Evolutionary conservation across 148 eudicot species (phyloP).

Genomic region (Drosera capensis): DNA sequence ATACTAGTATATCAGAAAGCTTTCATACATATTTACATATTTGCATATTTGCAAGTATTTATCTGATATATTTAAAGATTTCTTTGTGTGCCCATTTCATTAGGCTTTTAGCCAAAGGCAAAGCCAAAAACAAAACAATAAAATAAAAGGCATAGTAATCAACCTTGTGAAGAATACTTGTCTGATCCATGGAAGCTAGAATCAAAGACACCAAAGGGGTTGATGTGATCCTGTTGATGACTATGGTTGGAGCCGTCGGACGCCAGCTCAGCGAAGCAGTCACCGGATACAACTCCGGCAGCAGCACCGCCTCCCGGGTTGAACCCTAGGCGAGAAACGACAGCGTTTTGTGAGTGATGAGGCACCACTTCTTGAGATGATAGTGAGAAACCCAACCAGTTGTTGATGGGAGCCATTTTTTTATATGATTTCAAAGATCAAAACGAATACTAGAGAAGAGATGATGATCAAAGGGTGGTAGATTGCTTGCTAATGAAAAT

Average conservation of each 20-base stretch:
- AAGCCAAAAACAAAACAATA: background rate
- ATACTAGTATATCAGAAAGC: background rate
- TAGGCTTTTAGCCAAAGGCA: background rate
- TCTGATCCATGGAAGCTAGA: slow-evolving; percentile 35
- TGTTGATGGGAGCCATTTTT: background rate
- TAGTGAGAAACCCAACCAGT: slow-evolving; percentile 50
- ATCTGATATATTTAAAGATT: background rate
- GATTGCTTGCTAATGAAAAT: background rate
- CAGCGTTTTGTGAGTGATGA: slow-evolving; percentile 9
- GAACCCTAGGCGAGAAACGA: slow-evolving; percentile 13
- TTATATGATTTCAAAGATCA: background rate
- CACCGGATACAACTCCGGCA: slow-evolving; percentile 15
- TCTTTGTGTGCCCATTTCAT: background rate
- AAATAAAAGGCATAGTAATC: background rate
- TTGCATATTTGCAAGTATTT: background rate
- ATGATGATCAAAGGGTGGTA: no score
- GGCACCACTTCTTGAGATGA: slow-evolving; percentile 40
- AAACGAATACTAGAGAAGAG: background rate
- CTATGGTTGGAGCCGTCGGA: slow-evolving; percentile 12
- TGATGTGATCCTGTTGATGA: slow-evolving; percentile 19
- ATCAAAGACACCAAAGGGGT: slow-evolving; percentile 54
- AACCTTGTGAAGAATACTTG: slow-evolving; percentile 52
- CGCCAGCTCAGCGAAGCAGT: slow-evolving; percentile 33
- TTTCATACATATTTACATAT: no score
- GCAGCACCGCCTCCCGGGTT: slow-evolving; percentile 25